Evolutionary conservation across 345 rosid genomes (phyloP).

Genomic region (Lumnitzera littorea): DNA sequence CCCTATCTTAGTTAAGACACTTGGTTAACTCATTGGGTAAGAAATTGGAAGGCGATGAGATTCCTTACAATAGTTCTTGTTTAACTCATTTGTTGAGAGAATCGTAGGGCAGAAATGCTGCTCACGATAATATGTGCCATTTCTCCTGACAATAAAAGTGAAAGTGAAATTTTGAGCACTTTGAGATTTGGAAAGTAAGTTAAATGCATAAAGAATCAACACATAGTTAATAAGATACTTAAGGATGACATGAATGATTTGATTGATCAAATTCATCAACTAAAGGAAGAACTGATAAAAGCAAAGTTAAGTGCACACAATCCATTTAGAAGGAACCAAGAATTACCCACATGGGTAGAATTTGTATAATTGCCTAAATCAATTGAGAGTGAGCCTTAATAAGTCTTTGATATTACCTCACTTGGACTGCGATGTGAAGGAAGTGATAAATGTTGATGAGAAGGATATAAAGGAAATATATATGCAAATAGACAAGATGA

Average conservation of each 20-base stretch:
- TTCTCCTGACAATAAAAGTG: slow-evolving; percentile 51
- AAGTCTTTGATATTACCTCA: slow-evolving; percentile 74
- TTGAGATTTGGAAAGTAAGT: slow-evolving; percentile 83
- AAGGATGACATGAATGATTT: slow-evolving; percentile 91
- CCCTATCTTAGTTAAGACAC: slow-evolving; percentile 74
- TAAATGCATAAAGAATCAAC: slow-evolving; percentile 60
- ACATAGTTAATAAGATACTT: slow-evolving; percentile 81
- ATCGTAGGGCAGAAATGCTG: slow-evolving; percentile 87
- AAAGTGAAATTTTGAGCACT: slow-evolving; percentile 64
- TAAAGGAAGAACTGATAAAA: slow-evolving; percentile 80
- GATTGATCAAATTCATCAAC: slow-evolving; percentile 92
- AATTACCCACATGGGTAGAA: slow-evolving; percentile 37
- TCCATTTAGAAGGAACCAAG: slow-evolving; percentile 37
- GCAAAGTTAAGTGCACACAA: slow-evolving; percentile 53
- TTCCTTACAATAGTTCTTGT: slow-evolving; percentile 52
- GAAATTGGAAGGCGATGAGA: slow-evolving; percentile 33
- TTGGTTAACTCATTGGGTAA: slow-evolving; percentile 57
- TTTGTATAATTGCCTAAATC: slow-evolving; percentile 75
- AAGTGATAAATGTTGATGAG: slow-evolving; percentile 57
- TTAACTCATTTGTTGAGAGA: slow-evolving; percentile 78
- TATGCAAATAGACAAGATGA: slow-evolving; percentile 57
- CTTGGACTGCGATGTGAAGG: slow-evolving; percentile 41
- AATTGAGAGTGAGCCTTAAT: slow-evolving; percentile 86
- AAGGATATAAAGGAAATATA: slow-evolving; percentile 64
- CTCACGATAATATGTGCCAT: slow-evolving; percentile 80